Evolutionary conservation across 805 yeast species (phyloP), one percentile per base, ranked within the genome.

Genomic region (Phaffomyces thermotolerans): DNA sequence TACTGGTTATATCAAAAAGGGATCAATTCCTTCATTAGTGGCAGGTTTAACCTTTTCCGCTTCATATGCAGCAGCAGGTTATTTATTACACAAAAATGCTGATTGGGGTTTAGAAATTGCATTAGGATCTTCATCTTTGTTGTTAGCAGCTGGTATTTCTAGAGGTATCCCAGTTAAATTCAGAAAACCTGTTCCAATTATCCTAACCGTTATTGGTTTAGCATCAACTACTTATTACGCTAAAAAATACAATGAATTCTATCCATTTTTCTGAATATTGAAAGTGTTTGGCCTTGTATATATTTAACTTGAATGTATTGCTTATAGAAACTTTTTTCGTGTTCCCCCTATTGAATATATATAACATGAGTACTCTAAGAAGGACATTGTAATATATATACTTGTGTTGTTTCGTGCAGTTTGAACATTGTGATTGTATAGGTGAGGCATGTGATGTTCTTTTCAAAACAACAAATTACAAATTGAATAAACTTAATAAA

Each of bases 21-120:
- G 82, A 12, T 85, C 95, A 2, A 57, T 81, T 32, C 95, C 95
- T 20, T 87, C 96, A 0, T 70, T 90, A 43, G 65, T 78, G 39
- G 95, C 91, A 1, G 97, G 97, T 34, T 50, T 76, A 9, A 63
- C 79, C 2, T 68, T 84, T 49, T 71, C 84, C 13, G 67, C 75
- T 3, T 57, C 78, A 24, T 84, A 75, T 58, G 84, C 83, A n/a
- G 58, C 69, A 45, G 81, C 88, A 3, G 91, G 95, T 15, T 85
- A 87, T 63, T 70, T 90, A 51, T 67, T 88, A 48, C 73, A 76
- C 51, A 67, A 80, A 43, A 85, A 87, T 59, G 79, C 78, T 48
- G 89, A 85, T 58, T 77, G 76, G 64, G 96, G 96, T 36, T 71
- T 90, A 51, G 90, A 85, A 59, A 60, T 84, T 15, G 95, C 96